phyloP scores from a whole-genome alignment of 345 rosid species.

The Eucalyptus curtisii region DNA sequence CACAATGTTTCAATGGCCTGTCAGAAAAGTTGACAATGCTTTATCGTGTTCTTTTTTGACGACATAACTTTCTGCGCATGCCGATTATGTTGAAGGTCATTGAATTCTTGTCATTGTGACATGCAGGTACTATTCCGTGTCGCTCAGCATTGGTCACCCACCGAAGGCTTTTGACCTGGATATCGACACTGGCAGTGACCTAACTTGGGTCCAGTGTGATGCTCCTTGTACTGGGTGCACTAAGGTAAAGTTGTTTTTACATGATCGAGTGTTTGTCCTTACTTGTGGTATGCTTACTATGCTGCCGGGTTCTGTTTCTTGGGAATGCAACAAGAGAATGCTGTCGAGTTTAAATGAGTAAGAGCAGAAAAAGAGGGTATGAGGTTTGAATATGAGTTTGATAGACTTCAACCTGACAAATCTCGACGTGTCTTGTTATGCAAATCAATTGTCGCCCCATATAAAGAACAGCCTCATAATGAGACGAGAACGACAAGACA shows the following conservation, averaged over 20 bases:
- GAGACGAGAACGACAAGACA: not conserved
- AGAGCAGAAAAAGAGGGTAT: not conserved
- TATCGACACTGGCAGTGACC: conserved; percentile 92
- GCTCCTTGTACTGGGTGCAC: conserved; percentile 88
- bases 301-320: not conserved
- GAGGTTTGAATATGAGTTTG: not conserved
- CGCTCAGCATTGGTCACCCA: conserved; percentile 55
- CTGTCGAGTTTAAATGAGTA: not conserved
- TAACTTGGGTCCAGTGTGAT: conserved; percentile 96
- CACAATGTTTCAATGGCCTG: not conserved
- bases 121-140: conserved; percentile 67
- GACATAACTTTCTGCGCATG: not conserved
- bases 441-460: not conserved
- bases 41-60: not conserved
- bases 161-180: conserved; percentile 76
- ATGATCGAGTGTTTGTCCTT: not conserved
- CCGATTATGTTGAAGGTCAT: not conserved
- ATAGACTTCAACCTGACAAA: not conserved
- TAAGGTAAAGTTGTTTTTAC: conserved; percentile 22
- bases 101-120: not conserved
- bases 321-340: not conserved
- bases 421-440: not conserved
- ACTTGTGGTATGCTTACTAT: not conserved
- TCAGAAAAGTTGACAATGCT: not conserved
- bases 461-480: not conserved